These are phyloP conservation scores for Exophiala oligosperma DNA, from an alignment of 2,329 filamentous ascomycete genomes.

Conservation along the genomic window DNA sequence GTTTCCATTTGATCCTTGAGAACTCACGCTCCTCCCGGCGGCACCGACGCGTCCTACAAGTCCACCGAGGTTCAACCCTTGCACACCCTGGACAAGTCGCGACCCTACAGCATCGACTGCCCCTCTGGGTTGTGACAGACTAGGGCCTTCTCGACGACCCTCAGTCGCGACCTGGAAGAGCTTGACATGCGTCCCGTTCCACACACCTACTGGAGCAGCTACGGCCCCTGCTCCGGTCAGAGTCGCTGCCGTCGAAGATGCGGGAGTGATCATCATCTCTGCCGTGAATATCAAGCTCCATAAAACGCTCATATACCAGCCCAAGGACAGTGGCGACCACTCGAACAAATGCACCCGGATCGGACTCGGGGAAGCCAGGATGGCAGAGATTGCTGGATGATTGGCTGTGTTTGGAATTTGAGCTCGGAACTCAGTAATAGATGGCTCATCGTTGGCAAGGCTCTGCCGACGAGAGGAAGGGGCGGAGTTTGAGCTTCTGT, in stretches of 20 bases:
- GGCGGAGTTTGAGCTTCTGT: slow-evolving; percentile 27
- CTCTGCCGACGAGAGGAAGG: slow-evolving; percentile 35
- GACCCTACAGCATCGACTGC: slow-evolving; percentile 92
- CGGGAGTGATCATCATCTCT: slow-evolving; percentile 70
- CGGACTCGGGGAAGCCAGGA: slow-evolving; percentile 67
- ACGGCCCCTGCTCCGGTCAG: slow-evolving; percentile 44
- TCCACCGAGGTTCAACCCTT: slow-evolving; percentile 71
- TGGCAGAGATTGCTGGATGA: slow-evolving; percentile 63
- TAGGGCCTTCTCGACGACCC: slow-evolving; percentile 75
- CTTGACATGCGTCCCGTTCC: slow-evolving; percentile 87
- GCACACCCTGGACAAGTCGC: slow-evolving; percentile 83
- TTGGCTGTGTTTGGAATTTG: slow-evolving; percentile 45
- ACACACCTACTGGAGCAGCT: slow-evolving; percentile 85
- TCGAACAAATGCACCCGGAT: slow-evolving; percentile 86
- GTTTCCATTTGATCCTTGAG: not conserved
- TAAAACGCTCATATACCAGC: slow-evolving; percentile 93
- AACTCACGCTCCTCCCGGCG: slow-evolving; percentile 3
- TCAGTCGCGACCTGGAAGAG: slow-evolving; percentile 83
- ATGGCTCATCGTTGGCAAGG: slow-evolving; percentile 37
- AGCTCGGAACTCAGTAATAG: slow-evolving; percentile 42
- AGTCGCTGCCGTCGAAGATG: slow-evolving; percentile 27
- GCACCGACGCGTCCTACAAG: slow-evolving; percentile 29
- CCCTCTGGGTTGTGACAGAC: slow-evolving; percentile 78
- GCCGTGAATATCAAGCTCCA: slow-evolving; percentile 92
- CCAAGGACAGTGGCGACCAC: slow-evolving; percentile 85